Base-by-base conservation (phyloP, 2,329 filamentous ascomycete species). In the Nothopassalora personata region DNA sequence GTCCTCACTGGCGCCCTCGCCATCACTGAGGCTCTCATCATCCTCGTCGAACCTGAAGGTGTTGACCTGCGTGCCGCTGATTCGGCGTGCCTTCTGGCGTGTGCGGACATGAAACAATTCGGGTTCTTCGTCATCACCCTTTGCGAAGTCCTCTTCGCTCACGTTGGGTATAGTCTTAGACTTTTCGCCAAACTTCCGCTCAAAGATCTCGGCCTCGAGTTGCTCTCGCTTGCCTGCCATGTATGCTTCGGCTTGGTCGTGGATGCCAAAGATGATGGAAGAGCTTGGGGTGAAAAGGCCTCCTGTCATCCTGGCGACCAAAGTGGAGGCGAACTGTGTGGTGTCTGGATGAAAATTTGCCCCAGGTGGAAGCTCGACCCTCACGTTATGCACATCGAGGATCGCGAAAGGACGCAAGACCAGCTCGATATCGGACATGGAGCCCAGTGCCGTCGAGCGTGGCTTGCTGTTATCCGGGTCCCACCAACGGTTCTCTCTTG, bases 371-470 rank as follows among this genome's bases (percentile, higher is more conserved):
- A 70, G 65, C n/a, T 58, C 43, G 30, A 71, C 61, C 2, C 54
- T 27, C 7, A 68, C 64, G 18, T 64, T 64, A 54, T 72, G 69
- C 7, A 67, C 59, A 1, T 62, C 62, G 15, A 72, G 64, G 7
- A 30, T 54, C 2, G 64, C 49, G 49, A 71, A 67, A 1, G 65
- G 65, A 10, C 60, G 65, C n/a, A 72, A 58, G 15, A 65, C 61
- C 18, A 72, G 56, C 51, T 72, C 63, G 55, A 72, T 47, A 53
- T 70, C 67, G 1, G 66, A 58, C 9, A 70, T 46, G 15, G 56
- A 54, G 49, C 70, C 62, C 23, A 70, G 61, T 10, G 60, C 62
- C 6, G 68, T 66, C 48, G 54, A 46, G 30, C 66, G 63, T 10
- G 68, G 66, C 13, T 55, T 30, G 18, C 62, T n/a, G 3, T 46